Evolutionary conservation across 306 rosid genomes (phyloP).

Genomic region (Rosa chinensis): DNA sequence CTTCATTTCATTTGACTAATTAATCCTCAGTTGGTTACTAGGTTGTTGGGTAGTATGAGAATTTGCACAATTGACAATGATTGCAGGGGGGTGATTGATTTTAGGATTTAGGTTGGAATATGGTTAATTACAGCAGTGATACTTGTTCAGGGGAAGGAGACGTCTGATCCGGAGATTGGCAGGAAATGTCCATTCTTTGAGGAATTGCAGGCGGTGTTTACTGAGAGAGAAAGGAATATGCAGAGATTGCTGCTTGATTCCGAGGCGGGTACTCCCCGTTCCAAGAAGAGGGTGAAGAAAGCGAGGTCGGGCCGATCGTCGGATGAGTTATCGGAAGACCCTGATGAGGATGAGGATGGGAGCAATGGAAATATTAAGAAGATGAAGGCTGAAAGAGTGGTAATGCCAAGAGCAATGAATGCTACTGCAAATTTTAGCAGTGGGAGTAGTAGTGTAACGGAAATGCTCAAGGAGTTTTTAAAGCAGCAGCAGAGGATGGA

Average conservation of each 20-base stretch:
- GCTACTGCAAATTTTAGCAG: conserved; percentile 19
- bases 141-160: conserved; percentile 76
- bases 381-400: conserved; percentile 48
- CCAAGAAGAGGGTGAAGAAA: conserved; percentile 59
- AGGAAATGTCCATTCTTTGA: conserved; percentile 79
- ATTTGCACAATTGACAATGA: background rate
- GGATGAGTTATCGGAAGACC: conserved; percentile 61
- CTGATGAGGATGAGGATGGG: conserved; percentile 45
- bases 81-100: background rate
- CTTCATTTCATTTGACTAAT: background rate
- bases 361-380: conserved; percentile 56
- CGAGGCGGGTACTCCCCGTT: conserved; percentile 47
- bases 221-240: conserved; percentile 70
- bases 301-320: conserved; percentile 49
- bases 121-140: background rate
- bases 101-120: background rate
- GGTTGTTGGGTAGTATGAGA: background rate
- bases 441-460: conserved; percentile 36
- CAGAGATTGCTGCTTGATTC: conserved; percentile 66
- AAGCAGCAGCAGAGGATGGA: conserved; percentile 79
- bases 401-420: conserved; percentile 29
- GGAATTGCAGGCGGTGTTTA: conserved; percentile 73
- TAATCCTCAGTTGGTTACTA: background rate
- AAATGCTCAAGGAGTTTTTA: conserved; percentile 65
- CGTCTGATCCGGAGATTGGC: conserved; percentile 72